phyloP scores from a whole-genome alignment of 441 rosid genomes.

The Erodium chrysanthum region DNA sequence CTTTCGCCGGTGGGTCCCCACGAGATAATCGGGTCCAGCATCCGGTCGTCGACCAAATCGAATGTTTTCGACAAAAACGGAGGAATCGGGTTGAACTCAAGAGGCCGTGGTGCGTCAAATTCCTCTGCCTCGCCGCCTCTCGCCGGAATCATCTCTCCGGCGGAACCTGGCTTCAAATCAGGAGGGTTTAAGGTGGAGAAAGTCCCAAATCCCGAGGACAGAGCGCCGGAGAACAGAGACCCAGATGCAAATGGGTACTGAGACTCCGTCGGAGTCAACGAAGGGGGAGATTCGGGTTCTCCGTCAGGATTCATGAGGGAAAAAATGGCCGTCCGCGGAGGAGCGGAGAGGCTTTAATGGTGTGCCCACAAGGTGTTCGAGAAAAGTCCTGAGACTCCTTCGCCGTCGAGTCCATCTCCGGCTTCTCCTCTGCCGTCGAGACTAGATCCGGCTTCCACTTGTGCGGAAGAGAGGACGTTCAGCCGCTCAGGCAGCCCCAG shows the following conservation, averaged over 20 bases:
- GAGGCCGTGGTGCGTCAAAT: slow-evolving; percentile 36
- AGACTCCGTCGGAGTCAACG: background rate
- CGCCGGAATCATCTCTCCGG: too few relatives aligned
- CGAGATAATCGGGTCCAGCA: slow-evolving; percentile 45
- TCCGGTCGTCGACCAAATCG: slow-evolving; percentile 48
- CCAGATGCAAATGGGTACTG: too few relatives aligned
- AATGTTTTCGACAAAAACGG: slow-evolving; percentile 55
- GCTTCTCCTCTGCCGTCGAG: too few relatives aligned
- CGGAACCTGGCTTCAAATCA: too few relatives aligned
- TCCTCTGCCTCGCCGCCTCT: too few relatives aligned
- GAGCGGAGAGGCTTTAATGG: background rate
- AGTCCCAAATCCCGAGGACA: too few relatives aligned
- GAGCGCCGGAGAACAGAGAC: too few relatives aligned
- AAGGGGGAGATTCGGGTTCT: background rate
- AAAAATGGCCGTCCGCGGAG: background rate
- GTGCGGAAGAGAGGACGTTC: too few relatives aligned
- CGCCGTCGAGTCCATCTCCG: too few relatives aligned
- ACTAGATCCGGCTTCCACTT: too few relatives aligned
- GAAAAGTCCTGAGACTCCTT: background rate
- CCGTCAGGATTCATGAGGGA: background rate
- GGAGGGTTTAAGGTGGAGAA: too few relatives aligned
- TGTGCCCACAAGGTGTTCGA: background rate
- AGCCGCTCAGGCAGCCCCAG: too few relatives aligned
- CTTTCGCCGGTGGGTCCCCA: slow-evolving; percentile 53
- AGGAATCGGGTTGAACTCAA: slow-evolving; percentile 52